Conservation (phyloP, 164 flowering plant genomes). For the Stephania japonica region DNA sequence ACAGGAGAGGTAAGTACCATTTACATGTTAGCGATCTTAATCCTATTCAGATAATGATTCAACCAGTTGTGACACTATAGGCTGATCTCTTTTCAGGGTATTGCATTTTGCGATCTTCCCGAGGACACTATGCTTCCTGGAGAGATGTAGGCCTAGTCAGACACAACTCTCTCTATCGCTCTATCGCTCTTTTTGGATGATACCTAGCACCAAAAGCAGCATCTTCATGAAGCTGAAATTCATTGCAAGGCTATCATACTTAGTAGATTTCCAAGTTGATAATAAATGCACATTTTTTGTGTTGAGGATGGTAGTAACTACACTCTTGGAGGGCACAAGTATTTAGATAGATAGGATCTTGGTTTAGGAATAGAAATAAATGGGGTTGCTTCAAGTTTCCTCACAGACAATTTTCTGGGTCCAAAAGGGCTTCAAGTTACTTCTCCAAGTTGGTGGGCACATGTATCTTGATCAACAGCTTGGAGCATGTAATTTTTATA, state of each 20-base stretch:
- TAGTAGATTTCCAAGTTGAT: not conserved
- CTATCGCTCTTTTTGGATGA: not conserved
- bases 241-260: not conserved
- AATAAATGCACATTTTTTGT: slow-evolving; percentile 2
- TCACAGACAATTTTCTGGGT: not conserved
- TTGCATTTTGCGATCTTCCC: slow-evolving; percentile 82
- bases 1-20: slow-evolving; percentile 70
- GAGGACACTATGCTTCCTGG: slow-evolving; percentile 99
- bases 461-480: not conserved
- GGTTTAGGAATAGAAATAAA: not conserved
- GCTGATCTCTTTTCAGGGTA: slow-evolving; percentile 42
- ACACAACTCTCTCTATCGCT: not conserved
- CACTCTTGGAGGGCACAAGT: not conserved
- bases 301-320: no score
- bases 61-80: not conserved
- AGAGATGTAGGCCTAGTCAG: slow-evolving; percentile 44
- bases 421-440: not conserved
- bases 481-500: not conserved
- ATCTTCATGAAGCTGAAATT: not conserved
- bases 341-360: not conserved
- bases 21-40: not conserved
- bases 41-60: not conserved
- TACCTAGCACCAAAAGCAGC: not conserved
- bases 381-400: not conserved
- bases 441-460: not conserved